Evolutionary conservation across 2,329 filamentous ascomycete genomes (phyloP), one percentile per base, ranked within the genome.

Genomic region (Plenodomus lindquistii): DNA sequence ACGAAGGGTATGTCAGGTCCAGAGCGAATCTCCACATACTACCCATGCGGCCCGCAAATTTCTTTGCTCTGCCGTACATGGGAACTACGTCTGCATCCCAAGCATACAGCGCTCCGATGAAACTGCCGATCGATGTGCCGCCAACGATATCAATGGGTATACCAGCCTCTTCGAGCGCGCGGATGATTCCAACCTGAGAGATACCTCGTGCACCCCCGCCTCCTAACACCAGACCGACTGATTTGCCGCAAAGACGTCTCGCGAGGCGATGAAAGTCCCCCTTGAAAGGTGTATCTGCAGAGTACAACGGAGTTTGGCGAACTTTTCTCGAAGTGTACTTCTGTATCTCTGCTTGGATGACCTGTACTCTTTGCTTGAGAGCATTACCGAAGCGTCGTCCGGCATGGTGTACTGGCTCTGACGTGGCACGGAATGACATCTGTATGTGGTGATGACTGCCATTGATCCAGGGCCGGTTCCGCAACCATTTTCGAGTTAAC

Each of bases 11-110:
- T 0, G 94, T 99, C 62, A 99, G 74, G 67, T 99, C 94, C 2
- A 99, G 79, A 1, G 92, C 92, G 70, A 99, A 97, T n/a, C 94
- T 85, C 94, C 94, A 99, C 75, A 97, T 90, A 73, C 93, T 97
- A 37, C 90, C 91, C 95, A 99, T 99, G n/a, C 95, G 88, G 4
- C 94, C 92, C 0, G 94, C 85, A 71, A 99, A 99, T 70, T 97
- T 97, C 81, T 99, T 99, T 13, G 91, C 91, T 38, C 95, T 84
- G 0, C 94, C 94, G 64, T 96, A 96, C 83, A 97, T 96, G 11
- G 94, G 94, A 4, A 99, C 93, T 1, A 97, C 86, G 66, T 99
- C 95, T 9, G 93, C 94, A 69, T 99, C 94, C 47, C 93, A 89
- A 1, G 95, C 94, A 70, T 99, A 99, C 1, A 99, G 78, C 1